Base-by-base conservation (phyloP, 371 early-diverging fungal genomes). In the Rhizomucor miehei region DNA sequence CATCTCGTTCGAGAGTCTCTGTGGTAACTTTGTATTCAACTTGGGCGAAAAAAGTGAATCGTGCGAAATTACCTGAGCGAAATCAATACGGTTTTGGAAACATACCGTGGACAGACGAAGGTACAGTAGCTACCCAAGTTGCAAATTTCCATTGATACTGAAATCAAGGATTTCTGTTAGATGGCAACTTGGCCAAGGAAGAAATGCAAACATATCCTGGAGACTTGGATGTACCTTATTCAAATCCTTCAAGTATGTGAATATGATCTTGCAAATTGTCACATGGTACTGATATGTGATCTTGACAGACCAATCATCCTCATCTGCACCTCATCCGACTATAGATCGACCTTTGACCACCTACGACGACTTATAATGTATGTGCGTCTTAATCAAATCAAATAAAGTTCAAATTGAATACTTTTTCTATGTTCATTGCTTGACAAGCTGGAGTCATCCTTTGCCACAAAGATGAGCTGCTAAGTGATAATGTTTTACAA, bases 1-100 rank as follows among this genome's bases (percentile, higher is more conserved):
- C 34, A 9, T 24, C 21, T 34, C 19, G 36, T 20, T n/a, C n/a
- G n/a, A n/a, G n/a, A n/a, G n/a, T n/a, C n/a, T n/a, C n/a, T n/a
- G n/a, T n/a, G n/a, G n/a, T n/a, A n/a, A n/a, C n/a, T n/a, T n/a
- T n/a, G n/a, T n/a, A n/a, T 29, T 29, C 8, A 29, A 29, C 29
- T 8, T 29, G 29, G 29, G 29, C n/a, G n/a, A n/a, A 20, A 25
- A 5, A 47, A 66, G 82, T 82, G 47, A 82, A 82, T 43, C 78
- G 82, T 19, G 82, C 82, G 17, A 82, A 79, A 54, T 79, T 82
- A 56, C 82, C 82, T 19, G 82, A 82, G 56, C 61, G 82, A 44
- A 82, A 82, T 39, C 78, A 79, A 14, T 71, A 76, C 48, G 82
- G 82, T 8, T 82, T 82, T 66, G 82, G 80, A 44, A 80, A 80